A percentile compares a stretch with the other conserved stretches of the same genome.
These are phyloP conservation scores for Neurospora sp. DNA, from an alignment of 495 filamentous ascomycete species.

Conservation along the genomic window DNA sequence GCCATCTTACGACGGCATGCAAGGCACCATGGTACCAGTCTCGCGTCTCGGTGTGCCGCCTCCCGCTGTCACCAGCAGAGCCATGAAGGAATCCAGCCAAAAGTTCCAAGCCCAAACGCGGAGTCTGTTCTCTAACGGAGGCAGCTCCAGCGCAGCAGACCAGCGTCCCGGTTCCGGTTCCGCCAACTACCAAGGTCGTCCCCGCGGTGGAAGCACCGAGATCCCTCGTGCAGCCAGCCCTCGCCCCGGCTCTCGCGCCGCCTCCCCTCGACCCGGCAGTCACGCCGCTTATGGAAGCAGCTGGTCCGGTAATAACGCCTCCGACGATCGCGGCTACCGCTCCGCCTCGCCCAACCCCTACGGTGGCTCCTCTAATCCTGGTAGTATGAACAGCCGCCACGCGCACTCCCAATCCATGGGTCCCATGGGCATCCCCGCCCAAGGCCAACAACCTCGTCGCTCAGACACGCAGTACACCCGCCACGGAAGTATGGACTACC, in stretches of 20 bases:
- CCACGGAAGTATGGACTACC: not conserved
- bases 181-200: slow-evolving; percentile 6
- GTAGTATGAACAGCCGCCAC: not conserved
- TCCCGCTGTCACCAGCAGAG: slow-evolving; percentile 79
- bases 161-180: slow-evolving; percentile 37
- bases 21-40: slow-evolving; percentile 61
- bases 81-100: slow-evolving; percentile 89
- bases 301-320: slow-evolving; percentile 10
- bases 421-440: slow-evolving; percentile 1
- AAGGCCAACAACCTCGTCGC: not conserved
- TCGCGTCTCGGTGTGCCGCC: slow-evolving; percentile 79
- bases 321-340: slow-evolving; percentile 20
- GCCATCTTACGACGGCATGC: slow-evolving; percentile 76
- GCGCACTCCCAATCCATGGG: slow-evolving; percentile 15
- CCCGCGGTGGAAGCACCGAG: slow-evolving; percentile 34
- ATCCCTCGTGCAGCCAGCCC: slow-evolving; percentile 44
- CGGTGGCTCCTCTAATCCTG: slow-evolving; percentile 15
- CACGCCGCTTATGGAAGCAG: not conserved
- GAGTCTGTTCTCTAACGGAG: slow-evolving; percentile 50
- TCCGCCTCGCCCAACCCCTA: slow-evolving; percentile 45
- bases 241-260: slow-evolving; percentile 29
- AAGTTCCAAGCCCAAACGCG: slow-evolving; percentile 77
- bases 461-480: not conserved
- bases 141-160: slow-evolving; percentile 14
- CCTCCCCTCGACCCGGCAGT: not conserved